Evolutionary conservation across 331 rosid genomes (phyloP).

Genomic region (Arachis monticola): DNA sequence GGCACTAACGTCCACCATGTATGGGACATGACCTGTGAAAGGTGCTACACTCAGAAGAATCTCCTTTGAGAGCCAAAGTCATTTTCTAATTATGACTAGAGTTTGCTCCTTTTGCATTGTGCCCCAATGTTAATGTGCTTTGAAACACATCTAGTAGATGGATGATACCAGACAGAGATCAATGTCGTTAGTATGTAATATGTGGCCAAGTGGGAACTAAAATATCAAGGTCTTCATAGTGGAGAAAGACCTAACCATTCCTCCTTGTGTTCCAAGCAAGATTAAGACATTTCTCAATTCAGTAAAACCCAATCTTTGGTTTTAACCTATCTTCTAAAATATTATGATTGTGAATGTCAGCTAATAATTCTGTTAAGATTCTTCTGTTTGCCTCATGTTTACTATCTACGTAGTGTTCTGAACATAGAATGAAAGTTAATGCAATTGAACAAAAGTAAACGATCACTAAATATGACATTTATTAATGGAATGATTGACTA

Average conservation of each 20-base stretch:
- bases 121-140: constrained; percentile 32
- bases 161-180: constrained; percentile 38
- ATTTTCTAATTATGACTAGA: constrained; percentile 34
- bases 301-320: constrained; percentile 34
- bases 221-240: constrained; percentile 45
- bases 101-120: constrained; percentile 37
- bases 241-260: constrained; percentile 60
- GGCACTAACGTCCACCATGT: constrained; percentile 26
- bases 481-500: constrained; percentile 8
- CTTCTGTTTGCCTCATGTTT: not conserved
- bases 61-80: constrained; percentile 27
- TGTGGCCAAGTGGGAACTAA: constrained; percentile 47
- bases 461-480: not conserved
- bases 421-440: constrained; percentile 7
- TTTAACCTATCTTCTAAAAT: constrained; percentile 40
- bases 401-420: constrained; percentile 12
- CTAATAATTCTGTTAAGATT: constrained; percentile 23
- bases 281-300: constrained; percentile 33
- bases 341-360: constrained; percentile 30
- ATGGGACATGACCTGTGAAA: not conserved
- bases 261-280: constrained; percentile 40
- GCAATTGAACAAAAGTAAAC: no score
- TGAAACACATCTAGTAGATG: constrained; percentile 29
- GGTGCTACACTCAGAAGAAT: not conserved
- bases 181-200: constrained; percentile 41